phyloP scores from a whole-genome alignment of 2,329 filamentous ascomycete genomes.

The Corniculantispora saksenae region DNA sequence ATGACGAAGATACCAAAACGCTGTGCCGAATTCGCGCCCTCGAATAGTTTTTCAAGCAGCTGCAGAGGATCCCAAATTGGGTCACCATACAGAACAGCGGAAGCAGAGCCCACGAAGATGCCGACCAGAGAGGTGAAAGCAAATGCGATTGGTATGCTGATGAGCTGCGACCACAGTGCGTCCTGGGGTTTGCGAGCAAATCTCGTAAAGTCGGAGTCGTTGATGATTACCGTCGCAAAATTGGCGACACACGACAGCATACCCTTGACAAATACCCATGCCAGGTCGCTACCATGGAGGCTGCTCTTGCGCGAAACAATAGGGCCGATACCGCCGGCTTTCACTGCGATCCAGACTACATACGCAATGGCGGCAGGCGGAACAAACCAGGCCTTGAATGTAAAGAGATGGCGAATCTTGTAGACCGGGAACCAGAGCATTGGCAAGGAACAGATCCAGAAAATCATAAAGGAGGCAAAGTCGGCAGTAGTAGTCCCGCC shows the following conservation, averaged over 20 bases:
- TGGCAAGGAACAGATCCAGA: conserved; percentile 78
- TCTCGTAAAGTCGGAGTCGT: conserved; percentile 82
- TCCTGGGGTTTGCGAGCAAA: conserved; percentile 79
- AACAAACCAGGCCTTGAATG: conserved; percentile 82
- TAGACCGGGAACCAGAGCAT: conserved; percentile 90
- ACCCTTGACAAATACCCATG: conserved; percentile 79
- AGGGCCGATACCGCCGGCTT: conserved; percentile 79
- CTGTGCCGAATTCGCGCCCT: conserved; percentile 68
- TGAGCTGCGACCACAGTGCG: conserved; percentile 77
- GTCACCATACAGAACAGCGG: conserved; percentile 64
- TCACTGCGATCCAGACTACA: conserved; percentile 82
- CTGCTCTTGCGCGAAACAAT: conserved; percentile 70
- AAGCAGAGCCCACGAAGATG: conserved; percentile 75
- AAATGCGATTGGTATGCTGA: conserved; percentile 72
- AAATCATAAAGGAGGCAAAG: conserved; percentile 82
- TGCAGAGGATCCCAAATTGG: conserved; percentile 74
- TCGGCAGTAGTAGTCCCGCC: conserved; percentile 55
- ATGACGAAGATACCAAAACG: conserved; percentile 78
- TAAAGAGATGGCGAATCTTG: conserved; percentile 86
- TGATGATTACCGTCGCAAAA: conserved; percentile 82
- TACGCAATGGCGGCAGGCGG: conserved; percentile 80
- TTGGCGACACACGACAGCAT: conserved; percentile 90
- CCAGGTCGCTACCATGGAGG: conserved; percentile 67
- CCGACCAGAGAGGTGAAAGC: conserved; percentile 82
- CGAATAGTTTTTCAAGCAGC: conserved; percentile 67